A percentile compares a stretch with the other conserved stretches of the same genome.
Evolutionary conservation across 2,329 filamentous ascomycete species (phyloP).

Genomic region (Calonectria henricotiae): DNA sequence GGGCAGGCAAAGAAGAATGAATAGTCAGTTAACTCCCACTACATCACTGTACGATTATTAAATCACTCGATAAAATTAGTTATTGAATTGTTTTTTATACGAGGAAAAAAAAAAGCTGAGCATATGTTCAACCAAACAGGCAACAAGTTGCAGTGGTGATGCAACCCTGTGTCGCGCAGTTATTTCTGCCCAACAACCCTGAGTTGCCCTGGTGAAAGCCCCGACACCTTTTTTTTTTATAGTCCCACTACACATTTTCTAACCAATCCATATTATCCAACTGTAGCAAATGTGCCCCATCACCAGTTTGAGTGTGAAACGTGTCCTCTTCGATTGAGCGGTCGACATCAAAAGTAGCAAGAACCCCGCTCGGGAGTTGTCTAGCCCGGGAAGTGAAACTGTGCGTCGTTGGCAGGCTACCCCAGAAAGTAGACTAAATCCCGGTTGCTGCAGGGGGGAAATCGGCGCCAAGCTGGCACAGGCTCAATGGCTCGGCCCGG

Average conservation of each 20-base stretch:
- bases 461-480: conserved; percentile 18
- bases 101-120: too few species aligned
- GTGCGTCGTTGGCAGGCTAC: background rate
- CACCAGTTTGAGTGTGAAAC: background rate
- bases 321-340: background rate
- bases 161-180: too few species aligned
- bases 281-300: background rate
- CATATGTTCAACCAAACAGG: too few species aligned
- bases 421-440: background rate
- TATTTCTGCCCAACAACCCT: too few species aligned
- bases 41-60: too few species aligned
- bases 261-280: background rate
- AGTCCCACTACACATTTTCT: too few species aligned
- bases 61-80: too few species aligned
- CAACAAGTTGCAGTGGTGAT: too few species aligned
- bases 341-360: conserved; percentile 12
- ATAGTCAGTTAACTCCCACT: too few species aligned
- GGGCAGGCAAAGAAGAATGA: background rate
- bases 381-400: background rate
- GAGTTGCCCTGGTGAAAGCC: too few species aligned
- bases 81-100: too few species aligned
- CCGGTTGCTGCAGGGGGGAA: background rate
- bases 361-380: background rate
- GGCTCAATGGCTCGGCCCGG: background rate
- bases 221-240: too few species aligned